Evolutionary conservation across 306 rosid genomes (phyloP).

Genomic region (Vigna unguiculata): DNA sequence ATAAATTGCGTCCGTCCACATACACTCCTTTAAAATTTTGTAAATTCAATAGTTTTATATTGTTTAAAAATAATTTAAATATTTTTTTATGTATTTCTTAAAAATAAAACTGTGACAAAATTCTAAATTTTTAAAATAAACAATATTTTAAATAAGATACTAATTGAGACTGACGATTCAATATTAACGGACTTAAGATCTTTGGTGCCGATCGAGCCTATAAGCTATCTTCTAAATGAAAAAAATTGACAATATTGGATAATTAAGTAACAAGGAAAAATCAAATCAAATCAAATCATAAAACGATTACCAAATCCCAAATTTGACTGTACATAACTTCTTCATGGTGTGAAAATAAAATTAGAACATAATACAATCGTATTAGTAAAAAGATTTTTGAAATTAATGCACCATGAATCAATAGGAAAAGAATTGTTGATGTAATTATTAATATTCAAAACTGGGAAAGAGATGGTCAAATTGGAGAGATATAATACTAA

Average conservation of each 20-base stretch:
- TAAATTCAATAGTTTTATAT: no score
- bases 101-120: no score
- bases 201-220: neutral
- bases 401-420: neutral
- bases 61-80: no score
- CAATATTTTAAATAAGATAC: no score
- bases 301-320: neutral
- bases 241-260: neutral
- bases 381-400: neutral
- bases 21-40: conserved; percentile 1
- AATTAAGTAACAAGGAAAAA: neutral
- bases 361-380: neutral
- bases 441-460: neutral
- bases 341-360: neutral
- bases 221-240: conserved; percentile 1
- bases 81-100: no score
- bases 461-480: neutral
- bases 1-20: neutral
- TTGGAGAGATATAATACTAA: no score
- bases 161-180: no score
- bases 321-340: neutral
- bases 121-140: no score
- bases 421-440: neutral
- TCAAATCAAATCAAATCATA: neutral
- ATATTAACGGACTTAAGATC: no score